Evolutionary conservation across 1,139 yeast species (phyloP).

Genomic region (Pichia sp.): DNA sequence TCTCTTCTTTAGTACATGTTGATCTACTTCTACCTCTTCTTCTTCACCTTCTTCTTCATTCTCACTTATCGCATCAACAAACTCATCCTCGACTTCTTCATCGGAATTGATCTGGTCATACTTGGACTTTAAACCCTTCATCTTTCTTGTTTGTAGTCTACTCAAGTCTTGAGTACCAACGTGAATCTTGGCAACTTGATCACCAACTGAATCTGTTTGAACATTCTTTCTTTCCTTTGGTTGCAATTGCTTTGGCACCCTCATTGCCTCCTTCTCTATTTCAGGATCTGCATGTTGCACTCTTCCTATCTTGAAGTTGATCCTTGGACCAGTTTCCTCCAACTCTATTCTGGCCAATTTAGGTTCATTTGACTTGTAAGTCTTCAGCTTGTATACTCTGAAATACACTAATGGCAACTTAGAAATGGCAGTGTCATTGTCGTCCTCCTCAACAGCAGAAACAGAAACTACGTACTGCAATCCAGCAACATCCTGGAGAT

Average conservation of each 20-base stretch:
- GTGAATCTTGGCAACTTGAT: constrained; percentile 93
- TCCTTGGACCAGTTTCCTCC: constrained; percentile 93
- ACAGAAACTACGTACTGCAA: constrained; percentile 84
- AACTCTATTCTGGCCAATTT: constrained; percentile 91
- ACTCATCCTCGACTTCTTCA: constrained; percentile 35
- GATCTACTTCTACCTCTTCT: constrained; percentile 30
- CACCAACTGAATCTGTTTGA: constrained; percentile 86
- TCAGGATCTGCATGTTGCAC: constrained; percentile 81
- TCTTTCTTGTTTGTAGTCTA: constrained; percentile 91
- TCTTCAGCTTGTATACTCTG: constrained; percentile 83
- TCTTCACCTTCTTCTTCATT: constrained; percentile 19
- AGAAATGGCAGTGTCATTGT: constrained; percentile 49
- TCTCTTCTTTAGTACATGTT: constrained; percentile 38
- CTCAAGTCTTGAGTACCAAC: constrained; percentile 92
- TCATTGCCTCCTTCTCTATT: constrained; percentile 82
- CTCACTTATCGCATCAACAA: constrained; percentile 25
- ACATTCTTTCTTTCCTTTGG: constrained; percentile 86
- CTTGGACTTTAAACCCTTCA: constrained; percentile 92
- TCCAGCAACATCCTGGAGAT: constrained; percentile 90
- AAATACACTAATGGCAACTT: constrained; percentile 77
- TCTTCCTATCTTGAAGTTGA: constrained; percentile 90
- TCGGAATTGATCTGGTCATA: constrained; percentile 69
- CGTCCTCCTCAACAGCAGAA: constrained; percentile 67
- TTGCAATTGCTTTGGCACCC: constrained; percentile 76
- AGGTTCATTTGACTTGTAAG: constrained; percentile 72